These are phyloP conservation scores for Lippia alba DNA, from an alignment of 305 asterid species.

Conservation along the genomic window DNA sequence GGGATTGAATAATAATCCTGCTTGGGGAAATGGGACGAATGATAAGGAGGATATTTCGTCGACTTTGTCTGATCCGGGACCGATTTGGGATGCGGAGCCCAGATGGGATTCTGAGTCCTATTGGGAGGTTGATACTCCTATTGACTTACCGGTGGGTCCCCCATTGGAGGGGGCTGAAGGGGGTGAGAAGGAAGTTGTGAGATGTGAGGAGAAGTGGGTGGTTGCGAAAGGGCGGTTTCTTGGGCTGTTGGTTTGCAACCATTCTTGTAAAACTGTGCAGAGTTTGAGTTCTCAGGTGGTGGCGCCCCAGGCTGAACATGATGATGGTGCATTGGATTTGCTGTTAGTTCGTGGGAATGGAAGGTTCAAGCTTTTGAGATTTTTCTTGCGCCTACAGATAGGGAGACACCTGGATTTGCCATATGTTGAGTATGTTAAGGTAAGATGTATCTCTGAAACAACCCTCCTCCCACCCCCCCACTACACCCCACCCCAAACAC, in stretches of 20 bases:
- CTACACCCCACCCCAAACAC: background rate
- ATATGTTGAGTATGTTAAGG: conserved; percentile 92
- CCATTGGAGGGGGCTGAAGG: conserved; percentile 53
- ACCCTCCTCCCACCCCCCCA: background rate
- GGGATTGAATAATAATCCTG: conserved; percentile 65
- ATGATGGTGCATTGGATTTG: conserved; percentile 83
- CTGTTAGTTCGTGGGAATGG: conserved; percentile 86
- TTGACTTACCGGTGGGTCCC: conserved; percentile 68
- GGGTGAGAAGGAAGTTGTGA: conserved; percentile 48
- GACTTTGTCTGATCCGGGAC: conserved; percentile 98
- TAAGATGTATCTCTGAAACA: conserved; percentile 35
- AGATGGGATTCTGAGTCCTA: conserved; percentile 88
- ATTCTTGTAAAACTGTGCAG: conserved; percentile 91
- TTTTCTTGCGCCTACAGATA: conserved; percentile 76
- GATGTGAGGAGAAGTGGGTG: conserved; percentile 75
- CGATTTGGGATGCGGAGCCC: conserved; percentile 98
- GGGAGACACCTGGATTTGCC: conserved; percentile 88
- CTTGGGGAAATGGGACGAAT: conserved; percentile 77
- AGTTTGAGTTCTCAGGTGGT: conserved; percentile 95
- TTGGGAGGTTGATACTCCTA: conserved; percentile 67
- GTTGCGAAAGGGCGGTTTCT: conserved; percentile 75
- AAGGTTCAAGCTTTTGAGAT: conserved; percentile 79
- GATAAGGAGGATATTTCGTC: conserved; percentile 97
- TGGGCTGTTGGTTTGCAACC: conserved; percentile 88
- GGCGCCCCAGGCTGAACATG: conserved; percentile 96